Evolutionary conservation across 2,329 filamentous ascomycete genomes (phyloP).

Genomic region (Amauroascus verrucosus): DNA sequence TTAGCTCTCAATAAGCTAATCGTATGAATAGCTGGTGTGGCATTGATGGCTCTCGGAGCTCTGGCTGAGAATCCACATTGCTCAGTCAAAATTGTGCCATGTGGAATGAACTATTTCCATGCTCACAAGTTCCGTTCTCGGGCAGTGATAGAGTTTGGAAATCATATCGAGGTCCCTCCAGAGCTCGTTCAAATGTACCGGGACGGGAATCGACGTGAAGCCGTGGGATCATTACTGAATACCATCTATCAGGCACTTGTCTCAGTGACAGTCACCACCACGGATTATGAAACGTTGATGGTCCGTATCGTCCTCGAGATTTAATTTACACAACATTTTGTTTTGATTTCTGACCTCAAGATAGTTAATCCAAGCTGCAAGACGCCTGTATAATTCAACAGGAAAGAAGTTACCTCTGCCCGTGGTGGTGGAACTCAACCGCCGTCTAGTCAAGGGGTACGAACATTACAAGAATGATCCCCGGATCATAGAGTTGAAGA

Average conservation of each 20-base stretch:
- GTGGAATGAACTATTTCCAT: slow-evolving; percentile 99
- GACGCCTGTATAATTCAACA: slow-evolving; percentile 85
- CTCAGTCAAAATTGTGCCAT: slow-evolving; percentile 86
- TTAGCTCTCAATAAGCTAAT: slow-evolving; percentile 18
- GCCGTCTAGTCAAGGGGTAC: slow-evolving; percentile 82
- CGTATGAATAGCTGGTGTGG: slow-evolving; percentile 61
- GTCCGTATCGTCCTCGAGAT: slow-evolving; percentile 27
- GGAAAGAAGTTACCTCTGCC: slow-evolving; percentile 88
- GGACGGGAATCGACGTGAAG: slow-evolving; percentile 70
- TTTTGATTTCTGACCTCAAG: slow-evolving; percentile 22
- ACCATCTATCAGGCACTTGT: slow-evolving; percentile 75
- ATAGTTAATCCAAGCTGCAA: slow-evolving; percentile 78
- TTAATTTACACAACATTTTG: not conserved
- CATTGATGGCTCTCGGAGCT: slow-evolving; percentile 92
- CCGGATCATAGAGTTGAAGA: slow-evolving; percentile 64
- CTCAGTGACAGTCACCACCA: slow-evolving; percentile 81
- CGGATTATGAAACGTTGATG: slow-evolving; percentile 95
- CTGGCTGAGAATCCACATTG: slow-evolving; percentile 76
- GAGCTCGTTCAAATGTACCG: slow-evolving; percentile 81
- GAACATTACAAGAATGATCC: slow-evolving; percentile 85
- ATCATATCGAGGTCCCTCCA: slow-evolving; percentile 70
- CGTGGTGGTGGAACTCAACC: slow-evolving; percentile 87
- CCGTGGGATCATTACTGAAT: slow-evolving; percentile 75
- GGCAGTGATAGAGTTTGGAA: slow-evolving; percentile 90
- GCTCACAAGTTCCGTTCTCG: slow-evolving; percentile 96